These are phyloP conservation scores for Cercospora brassicicola DNA, from an alignment of 2,329 filamentous ascomycete genomes.

Conservation along the genomic window DNA sequence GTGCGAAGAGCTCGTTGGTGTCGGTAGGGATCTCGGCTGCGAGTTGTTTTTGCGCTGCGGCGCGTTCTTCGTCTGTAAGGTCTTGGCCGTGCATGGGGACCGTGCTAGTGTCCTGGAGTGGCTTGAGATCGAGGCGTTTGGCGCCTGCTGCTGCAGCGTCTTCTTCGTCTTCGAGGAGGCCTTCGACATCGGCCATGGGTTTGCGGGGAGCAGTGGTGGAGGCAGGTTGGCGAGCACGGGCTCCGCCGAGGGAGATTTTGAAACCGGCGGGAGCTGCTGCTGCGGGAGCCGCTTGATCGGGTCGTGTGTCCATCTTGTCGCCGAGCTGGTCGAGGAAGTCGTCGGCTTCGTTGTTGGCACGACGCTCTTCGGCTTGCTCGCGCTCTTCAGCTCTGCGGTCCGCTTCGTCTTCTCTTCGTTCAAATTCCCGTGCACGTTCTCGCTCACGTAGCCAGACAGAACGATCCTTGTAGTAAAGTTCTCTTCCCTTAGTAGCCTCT, in stretches of 20 bases:
- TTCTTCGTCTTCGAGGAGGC: constrained; percentile 91
- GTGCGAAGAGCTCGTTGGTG: constrained; percentile 84
- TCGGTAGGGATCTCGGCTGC: constrained; percentile 88
- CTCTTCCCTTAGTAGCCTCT: constrained; percentile 78
- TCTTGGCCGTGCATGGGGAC: constrained; percentile 76
- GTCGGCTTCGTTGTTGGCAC: constrained; percentile 80
- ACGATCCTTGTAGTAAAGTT: constrained; percentile 85
- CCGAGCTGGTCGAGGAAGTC: constrained; percentile 85
- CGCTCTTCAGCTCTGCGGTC: constrained; percentile 78
- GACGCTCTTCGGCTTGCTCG: constrained; percentile 62
- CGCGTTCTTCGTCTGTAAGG: constrained; percentile 83
- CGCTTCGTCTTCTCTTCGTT: constrained; percentile 74
- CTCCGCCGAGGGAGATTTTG: constrained; percentile 85
- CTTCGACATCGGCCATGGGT: constrained; percentile 86
- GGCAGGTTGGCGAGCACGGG: constrained; percentile 62
- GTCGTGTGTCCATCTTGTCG: constrained; percentile 73
- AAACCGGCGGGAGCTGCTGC: constrained; percentile 66
- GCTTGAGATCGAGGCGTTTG: constrained; percentile 44
- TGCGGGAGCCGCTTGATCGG: constrained; percentile 33
- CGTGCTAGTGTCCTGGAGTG: constrained; percentile 43
- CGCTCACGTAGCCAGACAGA: constrained; percentile 83
- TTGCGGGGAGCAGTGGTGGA: constrained; percentile 21
- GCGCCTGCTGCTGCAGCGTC: constrained; percentile 57
- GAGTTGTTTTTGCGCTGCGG: constrained; percentile 75
- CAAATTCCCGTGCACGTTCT: constrained; percentile 68